phyloP scores from a whole-genome alignment of 495 filamentous ascomycete species.

The Aspergillus cavernicola region DNA sequence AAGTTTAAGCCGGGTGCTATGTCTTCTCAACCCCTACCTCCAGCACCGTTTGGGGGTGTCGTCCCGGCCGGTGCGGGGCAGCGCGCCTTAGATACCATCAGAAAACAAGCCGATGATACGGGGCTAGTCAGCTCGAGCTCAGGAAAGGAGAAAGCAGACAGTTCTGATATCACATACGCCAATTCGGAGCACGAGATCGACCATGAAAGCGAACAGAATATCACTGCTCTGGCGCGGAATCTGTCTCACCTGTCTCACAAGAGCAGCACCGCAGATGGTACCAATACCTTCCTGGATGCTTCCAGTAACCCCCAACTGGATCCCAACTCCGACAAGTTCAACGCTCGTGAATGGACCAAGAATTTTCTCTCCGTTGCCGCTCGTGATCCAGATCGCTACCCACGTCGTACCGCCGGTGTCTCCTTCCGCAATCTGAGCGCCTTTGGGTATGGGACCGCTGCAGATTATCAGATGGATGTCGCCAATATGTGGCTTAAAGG shows the following conservation, averaged over 20 bases:
- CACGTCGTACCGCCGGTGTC: slow-evolving; percentile 40
- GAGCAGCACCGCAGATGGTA: slow-evolving; percentile 22
- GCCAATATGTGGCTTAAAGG: slow-evolving; percentile 59
- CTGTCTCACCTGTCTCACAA: slow-evolving; percentile 40
- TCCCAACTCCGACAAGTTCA: slow-evolving; percentile 40
- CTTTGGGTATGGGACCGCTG: slow-evolving; percentile 66
- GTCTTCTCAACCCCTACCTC: slow-evolving; percentile 13
- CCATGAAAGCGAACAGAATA: slow-evolving; percentile 27
- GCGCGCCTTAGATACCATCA: slow-evolving; percentile 6
- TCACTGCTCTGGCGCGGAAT: slow-evolving; percentile 37
- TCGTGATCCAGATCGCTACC: slow-evolving; percentile 42
- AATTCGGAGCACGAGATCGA: slow-evolving; percentile 25
- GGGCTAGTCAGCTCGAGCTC: neutral
- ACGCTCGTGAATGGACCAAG: slow-evolving; percentile 45
- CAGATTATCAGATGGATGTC: slow-evolving; percentile 74
- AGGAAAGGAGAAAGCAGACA: slow-evolving; percentile 12
- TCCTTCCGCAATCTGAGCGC: slow-evolving; percentile 61
- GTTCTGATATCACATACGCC: slow-evolving; percentile 15
- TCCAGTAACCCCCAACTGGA: slow-evolving; percentile 40
- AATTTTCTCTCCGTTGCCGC: slow-evolving; percentile 38
- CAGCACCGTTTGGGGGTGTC: slow-evolving; percentile 21
- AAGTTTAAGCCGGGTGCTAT: slow-evolving; percentile 3
- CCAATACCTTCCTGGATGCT: slow-evolving; percentile 43
- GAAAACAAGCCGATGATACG: slow-evolving; percentile 6
- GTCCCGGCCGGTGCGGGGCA: slow-evolving; percentile 9